These are phyloP conservation scores for Penicillium sumatraense DNA, from an alignment of 2,329 filamentous ascomycete genomes.

Conservation along the genomic window DNA sequence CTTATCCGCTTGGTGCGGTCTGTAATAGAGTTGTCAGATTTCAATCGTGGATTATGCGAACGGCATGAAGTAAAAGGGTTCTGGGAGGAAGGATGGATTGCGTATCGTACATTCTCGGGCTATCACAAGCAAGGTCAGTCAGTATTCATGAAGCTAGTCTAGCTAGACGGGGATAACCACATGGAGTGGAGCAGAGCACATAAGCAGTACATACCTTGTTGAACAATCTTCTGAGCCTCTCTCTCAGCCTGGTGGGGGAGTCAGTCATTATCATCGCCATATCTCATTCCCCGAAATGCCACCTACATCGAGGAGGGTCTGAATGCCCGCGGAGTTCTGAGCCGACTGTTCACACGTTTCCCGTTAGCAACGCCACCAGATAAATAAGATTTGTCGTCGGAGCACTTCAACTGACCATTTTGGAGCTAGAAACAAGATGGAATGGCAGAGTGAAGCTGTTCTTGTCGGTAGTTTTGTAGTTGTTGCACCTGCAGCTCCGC, in stretches of 20 bases:
- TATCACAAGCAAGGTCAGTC: conserved; percentile 45
- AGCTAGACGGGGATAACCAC: neutral
- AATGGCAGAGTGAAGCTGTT: conserved; percentile 12
- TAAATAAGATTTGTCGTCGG: too few relatives aligned
- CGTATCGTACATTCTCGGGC: conserved; percentile 78
- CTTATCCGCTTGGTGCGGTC: conserved; percentile 96
- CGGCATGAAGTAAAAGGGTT: conserved; percentile 24
- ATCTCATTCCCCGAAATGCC: neutral
- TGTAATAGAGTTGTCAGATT: conserved; percentile 38
- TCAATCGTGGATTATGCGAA: neutral
- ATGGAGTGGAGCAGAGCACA: neutral
- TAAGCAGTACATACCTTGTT: conserved; percentile 71
- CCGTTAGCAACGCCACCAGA: conserved; percentile 8
- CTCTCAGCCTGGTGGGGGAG: conserved; percentile 98
- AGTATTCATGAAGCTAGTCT: conserved; percentile 22
- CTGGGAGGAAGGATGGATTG: conserved; percentile 3
- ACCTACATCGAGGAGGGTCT: conserved; percentile 96
- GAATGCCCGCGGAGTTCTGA: conserved; percentile 97
- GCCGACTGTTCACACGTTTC: conserved; percentile 69
- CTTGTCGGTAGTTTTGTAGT: too few relatives aligned
- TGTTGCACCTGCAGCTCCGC: too few relatives aligned
- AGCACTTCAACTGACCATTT: conserved; percentile 37
- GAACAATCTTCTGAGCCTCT: conserved; percentile 98
- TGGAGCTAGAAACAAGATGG: conserved; percentile 14
- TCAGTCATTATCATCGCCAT: too few relatives aligned